Base-by-base conservation (phyloP, 1,284 basidiomycete species). In the Rhodotorula sp. region DNA sequence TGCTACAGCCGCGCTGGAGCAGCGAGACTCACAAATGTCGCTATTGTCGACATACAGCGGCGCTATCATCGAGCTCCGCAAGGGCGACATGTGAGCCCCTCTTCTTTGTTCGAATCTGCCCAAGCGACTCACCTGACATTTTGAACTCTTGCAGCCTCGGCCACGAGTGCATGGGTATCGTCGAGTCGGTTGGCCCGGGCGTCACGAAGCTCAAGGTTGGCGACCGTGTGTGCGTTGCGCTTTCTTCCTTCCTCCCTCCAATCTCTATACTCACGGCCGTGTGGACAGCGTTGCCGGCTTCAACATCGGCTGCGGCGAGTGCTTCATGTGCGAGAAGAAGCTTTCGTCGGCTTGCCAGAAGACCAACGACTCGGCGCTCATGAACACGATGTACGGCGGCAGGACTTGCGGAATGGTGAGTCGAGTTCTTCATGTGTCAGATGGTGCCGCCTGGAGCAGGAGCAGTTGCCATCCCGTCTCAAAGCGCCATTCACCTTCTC, bases 281-380 rank as follows among this genome's bases (percentile, higher is more conserved):
- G n/a, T n/a, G n/a, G n/a, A n/a, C 40, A 44, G 40, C 40, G 40
- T 44, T 13, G 34, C 31, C 53, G 34, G 34, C 53, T 31, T 91
- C 85, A 88, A 90, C 75, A 87, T 90, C 64, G 87, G 87, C 0
- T 92, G 90, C 76, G 89, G 90, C 9, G 82, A 86, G 54, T 91
- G 90, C 80, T 90, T 85, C 79, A 68, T 73, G 67, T 91, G 89
- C 84, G 82, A 89, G 79, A 80, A 89, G 77, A 88, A 89, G 74
- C 81, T 88, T 0, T 88, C 86, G 0, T 87, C 86, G 1, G 86
- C 89, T 80, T 92, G 89, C 77, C 87, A 89, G 67, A 80, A 82
- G 28, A 90, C 88, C 24, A 90, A 90, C 80, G 83, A 85, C 66
- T 88, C 86, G 15, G 83, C 57, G 5, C 78, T 88, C 15, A 83